These are phyloP conservation scores for Plectranthus barbatus DNA, from an alignment of 257 asterid species.

Conservation along the genomic window DNA sequence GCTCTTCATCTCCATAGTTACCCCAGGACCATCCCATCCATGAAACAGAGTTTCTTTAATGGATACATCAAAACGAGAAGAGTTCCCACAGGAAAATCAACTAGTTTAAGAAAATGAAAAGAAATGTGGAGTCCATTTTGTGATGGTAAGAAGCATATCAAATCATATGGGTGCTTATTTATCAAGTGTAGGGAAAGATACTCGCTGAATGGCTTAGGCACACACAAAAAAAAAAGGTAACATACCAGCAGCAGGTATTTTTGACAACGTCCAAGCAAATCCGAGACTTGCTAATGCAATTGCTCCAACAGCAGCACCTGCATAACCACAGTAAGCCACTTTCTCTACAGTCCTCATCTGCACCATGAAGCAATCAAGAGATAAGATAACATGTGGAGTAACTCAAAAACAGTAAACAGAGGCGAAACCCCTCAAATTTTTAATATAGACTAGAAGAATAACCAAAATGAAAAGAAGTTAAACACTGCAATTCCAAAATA, in stretches of 20 bases:
- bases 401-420: background rate
- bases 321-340: constrained; percentile 58
- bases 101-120: background rate
- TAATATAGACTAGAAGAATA: background rate
- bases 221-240: background rate
- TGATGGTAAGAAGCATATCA: background rate
- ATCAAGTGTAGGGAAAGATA: background rate
- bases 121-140: background rate
- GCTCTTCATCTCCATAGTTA: background rate
- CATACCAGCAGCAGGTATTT: constrained; percentile 81
- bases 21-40: background rate
- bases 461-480: background rate
- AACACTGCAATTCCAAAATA: background rate
- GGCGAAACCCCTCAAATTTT: background rate
- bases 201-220: background rate
- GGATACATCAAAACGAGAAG: too few relatives aligned
- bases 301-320: constrained; percentile 73
- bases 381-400: background rate
- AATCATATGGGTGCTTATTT: background rate
- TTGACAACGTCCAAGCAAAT: constrained; percentile 70
- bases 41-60: background rate
- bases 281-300: constrained; percentile 71
- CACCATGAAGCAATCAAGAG: constrained; percentile 10
- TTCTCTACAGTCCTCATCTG: constrained; percentile 79
- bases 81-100: background rate